These are phyloP conservation scores for Hypocrella siamensis DNA, from an alignment of 2,329 filamentous ascomycete genomes.

Conservation along the genomic window DNA sequence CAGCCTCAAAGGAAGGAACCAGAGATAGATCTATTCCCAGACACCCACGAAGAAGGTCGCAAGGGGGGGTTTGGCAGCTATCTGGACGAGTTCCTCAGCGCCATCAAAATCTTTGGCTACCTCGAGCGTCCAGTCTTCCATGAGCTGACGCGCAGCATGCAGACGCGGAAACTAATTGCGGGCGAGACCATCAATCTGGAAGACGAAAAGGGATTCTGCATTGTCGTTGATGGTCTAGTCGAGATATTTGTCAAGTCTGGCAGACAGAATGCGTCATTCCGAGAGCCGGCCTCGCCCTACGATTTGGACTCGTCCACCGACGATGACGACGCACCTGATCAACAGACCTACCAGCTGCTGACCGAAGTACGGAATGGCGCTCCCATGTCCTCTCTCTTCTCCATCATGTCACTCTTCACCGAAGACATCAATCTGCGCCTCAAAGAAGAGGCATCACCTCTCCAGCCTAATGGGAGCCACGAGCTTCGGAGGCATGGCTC, in stretches of 20 bases:
- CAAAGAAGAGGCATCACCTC: conserved; percentile 38
- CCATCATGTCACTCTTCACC: conserved; percentile 90
- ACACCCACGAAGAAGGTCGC: conserved; percentile 74
- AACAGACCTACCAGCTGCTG: conserved; percentile 83
- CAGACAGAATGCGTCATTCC: conserved; percentile 8
- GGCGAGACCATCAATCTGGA: conserved; percentile 90
- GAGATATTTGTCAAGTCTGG: conserved; percentile 97
- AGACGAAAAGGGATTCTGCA: conserved; percentile 94
- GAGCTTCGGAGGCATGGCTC: conserved; percentile 14
- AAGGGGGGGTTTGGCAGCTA: conserved; percentile 94
- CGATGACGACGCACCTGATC: conserved; percentile 50
- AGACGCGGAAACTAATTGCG: conserved; percentile 88
- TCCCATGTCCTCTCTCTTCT: conserved; percentile 96
- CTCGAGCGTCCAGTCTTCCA: conserved; percentile 94
- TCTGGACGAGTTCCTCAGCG: conserved; percentile 91
- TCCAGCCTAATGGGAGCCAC: conserved; percentile 8
- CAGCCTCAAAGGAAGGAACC: conserved; percentile 94
- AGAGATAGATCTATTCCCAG: conserved; percentile 86
- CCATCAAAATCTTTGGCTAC: conserved; percentile 98
- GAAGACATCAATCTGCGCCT: conserved; percentile 76
- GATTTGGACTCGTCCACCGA: conserved; percentile 36
- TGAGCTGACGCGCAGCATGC: conserved; percentile 94
- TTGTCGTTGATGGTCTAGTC: conserved; percentile 90
- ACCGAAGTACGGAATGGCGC: conserved; percentile 97
- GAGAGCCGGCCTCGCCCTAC: conserved; percentile 13